Evolutionary conservation across 805 yeast genomes (phyloP), one percentile per base, ranked within the genome.

Genomic region (Candida coleopterorum): DNA sequence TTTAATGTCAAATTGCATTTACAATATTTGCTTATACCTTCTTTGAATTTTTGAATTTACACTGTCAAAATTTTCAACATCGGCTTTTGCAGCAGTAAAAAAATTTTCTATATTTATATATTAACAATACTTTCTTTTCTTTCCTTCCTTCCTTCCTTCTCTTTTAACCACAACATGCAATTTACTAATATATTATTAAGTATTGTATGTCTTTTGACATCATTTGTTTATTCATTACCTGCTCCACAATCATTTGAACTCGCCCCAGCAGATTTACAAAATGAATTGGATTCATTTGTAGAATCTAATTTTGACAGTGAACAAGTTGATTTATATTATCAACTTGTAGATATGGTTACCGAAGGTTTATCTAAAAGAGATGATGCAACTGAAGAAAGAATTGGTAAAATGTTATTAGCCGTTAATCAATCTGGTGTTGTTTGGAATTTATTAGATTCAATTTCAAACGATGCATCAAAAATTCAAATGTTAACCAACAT

Each of bases 371-470:
- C 5, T 14, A 29, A 35, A 15, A 26, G 35, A 23, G 34, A 31
- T 22, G 18, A 18, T 9, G 9, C 18, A 27, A 29, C 34, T 9
- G 27, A 35, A 31, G 12, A 35, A 6, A 46, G 57, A 3, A 43
- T 60, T 11, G 64, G 51, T 24, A 28, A 38, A 6, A 37, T 58
- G 4, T 39, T 64, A 14, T 30, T 43, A 4, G 35, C 51, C 6
- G 44, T 65, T 16, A 65, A 67, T 44, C 40, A 35, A 10, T 50
- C 70, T 0, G 66, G 64, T 17, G 41, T 67, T 16, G 41, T 67
- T 27, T 67, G 56, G 46, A 45, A 44, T 10, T 52, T 53, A n/a
- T 52, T 67, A 33, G 68, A 67, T 39, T 56, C 51, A 21, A 49
- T 61, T 16, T 66, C 64, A 4, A 60, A 50, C 27, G 45, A 52